Conservation (phyloP, 805 yeast genomes). For the Wickerhamomyces chambardii region DNA sequence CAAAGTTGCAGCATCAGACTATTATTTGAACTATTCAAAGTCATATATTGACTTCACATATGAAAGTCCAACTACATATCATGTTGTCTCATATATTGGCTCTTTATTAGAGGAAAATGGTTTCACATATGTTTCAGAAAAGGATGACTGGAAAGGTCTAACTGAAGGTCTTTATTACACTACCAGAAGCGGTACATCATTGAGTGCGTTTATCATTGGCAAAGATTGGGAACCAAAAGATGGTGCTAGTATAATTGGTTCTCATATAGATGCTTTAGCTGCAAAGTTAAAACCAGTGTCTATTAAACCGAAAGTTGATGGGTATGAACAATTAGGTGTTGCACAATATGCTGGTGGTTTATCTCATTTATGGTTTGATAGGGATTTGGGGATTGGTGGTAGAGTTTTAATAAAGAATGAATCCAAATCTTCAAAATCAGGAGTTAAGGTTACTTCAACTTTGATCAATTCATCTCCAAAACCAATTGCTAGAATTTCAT, state of each 20-base stretch:
- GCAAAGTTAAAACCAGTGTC: conserved; percentile 68
- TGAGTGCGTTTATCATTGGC: conserved; percentile 68
- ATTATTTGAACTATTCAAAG: conserved; percentile 24
- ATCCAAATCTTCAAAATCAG: conserved; percentile 17
- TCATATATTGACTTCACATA: conserved; percentile 66
- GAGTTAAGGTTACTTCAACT: conserved; percentile 27
- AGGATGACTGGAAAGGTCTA: conserved; percentile 26
- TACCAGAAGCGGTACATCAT: conserved; percentile 55
- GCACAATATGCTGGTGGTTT: conserved; percentile 79
- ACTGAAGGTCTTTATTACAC: conserved; percentile 54
- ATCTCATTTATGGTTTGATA: conserved; percentile 64
- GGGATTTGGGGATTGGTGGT: conserved; percentile 84
- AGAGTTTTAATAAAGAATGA: conserved; percentile 45
- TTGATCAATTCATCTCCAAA: conserved; percentile 52
- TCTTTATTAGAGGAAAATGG: conserved; percentile 46
- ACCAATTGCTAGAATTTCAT: conserved; percentile 75
- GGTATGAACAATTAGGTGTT: conserved; percentile 71
- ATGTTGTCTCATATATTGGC: conserved; percentile 49
- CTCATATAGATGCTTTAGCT: conserved; percentile 71
- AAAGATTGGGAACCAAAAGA: conserved; percentile 50
- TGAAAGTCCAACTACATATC: conserved; percentile 66
- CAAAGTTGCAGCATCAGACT: too few relatives aligned
- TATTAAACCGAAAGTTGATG: conserved; percentile 50
- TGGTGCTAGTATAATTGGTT: conserved; percentile 64
- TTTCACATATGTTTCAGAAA: conserved; percentile 58